Evolutionary conservation across 805 yeast species (phyloP), one percentile per base, ranked within the genome.

Genomic region (Sugiyamaella marilandica): DNA sequence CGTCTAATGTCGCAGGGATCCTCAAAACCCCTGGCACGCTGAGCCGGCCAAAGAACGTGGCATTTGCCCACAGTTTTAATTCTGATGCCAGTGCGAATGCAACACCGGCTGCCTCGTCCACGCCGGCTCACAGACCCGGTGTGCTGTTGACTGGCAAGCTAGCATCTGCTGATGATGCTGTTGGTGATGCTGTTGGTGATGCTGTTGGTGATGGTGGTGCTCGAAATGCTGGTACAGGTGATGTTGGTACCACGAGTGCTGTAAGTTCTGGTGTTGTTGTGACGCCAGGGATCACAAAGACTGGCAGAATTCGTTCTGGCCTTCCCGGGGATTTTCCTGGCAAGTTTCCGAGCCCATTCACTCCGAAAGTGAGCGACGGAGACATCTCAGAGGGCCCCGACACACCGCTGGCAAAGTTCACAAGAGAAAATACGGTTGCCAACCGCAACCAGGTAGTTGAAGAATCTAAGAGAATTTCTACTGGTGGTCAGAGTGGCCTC

Each of bases 311-410:
- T 13, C 41, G 55, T 19, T 55, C 57, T 26, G 61, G 61, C 16
- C 51, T 59, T 31, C 59, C 61, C 4, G 33, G 39, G 2, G 47
- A 56, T 31, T 54, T 59, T 32, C 62, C 62, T 10, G 62, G 62
- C 45, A 57, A 57, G 43, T 59, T 59, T 41, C 62, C 62, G n/a
- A 54, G 55, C 33, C 61, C 61, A 1, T 53, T 49, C 47, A 57
- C 60, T 2, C 60, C 60, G 16, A 52, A 47, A 32, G 52, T 53
- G 2, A 26, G 26, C 14, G 16, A 37, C 16, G 19, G 29, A 10
- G 19, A 13, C 34, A 11, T n/a, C 9, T 5, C 21, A 14, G 14
- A 16, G 8, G 39, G 36, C 19, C 41, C 32, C 5, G 37, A 48
- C 2, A 48, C 51, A 13, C 51, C 51, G 4, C 14, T 48, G 39